Percentiles rank a stretch among this genome's conserved stretches.
phyloP scores from a whole-genome alignment of 805 yeast species.

The Ogataea glucozyma region DNA sequence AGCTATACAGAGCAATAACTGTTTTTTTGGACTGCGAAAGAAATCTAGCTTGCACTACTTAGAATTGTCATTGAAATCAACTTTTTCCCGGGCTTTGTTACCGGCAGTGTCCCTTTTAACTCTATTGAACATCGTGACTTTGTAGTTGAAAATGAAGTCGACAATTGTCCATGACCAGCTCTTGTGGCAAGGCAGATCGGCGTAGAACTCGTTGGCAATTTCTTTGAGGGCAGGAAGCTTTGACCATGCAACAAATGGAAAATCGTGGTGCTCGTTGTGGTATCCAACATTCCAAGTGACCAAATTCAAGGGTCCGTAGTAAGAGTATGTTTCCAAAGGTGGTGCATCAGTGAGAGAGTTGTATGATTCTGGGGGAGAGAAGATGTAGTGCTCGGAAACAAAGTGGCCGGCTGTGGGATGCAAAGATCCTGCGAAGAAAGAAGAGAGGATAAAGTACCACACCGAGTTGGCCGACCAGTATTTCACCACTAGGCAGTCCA shows the following conservation, averaged over 20 bases:
- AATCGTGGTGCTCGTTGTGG: constrained; percentile 94
- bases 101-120: constrained; percentile 61
- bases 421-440: constrained; percentile 86
- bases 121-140: constrained; percentile 75
- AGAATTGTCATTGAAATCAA: constrained; percentile 37
- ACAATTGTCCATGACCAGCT: constrained; percentile 79
- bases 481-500: constrained; percentile 58
- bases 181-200: constrained; percentile 70
- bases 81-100: constrained; percentile 34
- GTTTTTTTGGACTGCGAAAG: too few relatives aligned
- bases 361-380: constrained; percentile 51
- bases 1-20: neutral
- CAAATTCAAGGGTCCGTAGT: constrained; percentile 76
- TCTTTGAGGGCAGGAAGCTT: constrained; percentile 61
- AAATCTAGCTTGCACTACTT: constrained; percentile 16
- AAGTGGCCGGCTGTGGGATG: constrained; percentile 97
- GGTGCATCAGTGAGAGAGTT: constrained; percentile 39
- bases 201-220: constrained; percentile 80
- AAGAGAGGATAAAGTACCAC: constrained; percentile 67
- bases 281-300: constrained; percentile 93
- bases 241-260: constrained; percentile 93
- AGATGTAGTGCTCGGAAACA: constrained; percentile 89
- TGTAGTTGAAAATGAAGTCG: constrained; percentile 67
- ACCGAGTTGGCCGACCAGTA: constrained; percentile 66
- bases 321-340: constrained; percentile 83